Base-by-base conservation (phyloP, 768 basidiomycete species). In the Trametes meyenii region DNA sequence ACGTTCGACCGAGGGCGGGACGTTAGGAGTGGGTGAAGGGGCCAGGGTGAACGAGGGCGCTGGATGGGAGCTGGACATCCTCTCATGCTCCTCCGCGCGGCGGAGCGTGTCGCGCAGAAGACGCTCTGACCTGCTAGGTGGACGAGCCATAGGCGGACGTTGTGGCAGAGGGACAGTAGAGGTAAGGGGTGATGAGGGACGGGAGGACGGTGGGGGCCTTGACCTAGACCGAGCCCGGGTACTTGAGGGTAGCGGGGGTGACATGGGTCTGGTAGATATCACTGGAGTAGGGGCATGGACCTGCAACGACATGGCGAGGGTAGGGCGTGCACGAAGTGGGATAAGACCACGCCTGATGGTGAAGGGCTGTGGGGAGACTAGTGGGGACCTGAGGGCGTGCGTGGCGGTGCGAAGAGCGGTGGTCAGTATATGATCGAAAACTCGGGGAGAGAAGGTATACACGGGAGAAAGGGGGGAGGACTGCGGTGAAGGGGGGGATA, bases 81-180 rank as follows among this genome's bases (percentile, higher is more conserved):
- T 73, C 69, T 75, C 69, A 65, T 76, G 72, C 75, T 77, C 76
- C 49, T 78, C 82, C 66, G 78, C 85, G 49, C 81, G 76, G 29
- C 76, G 72, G 55, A 87, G 79, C 11, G 85, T 79, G 63, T 85
- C 80, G 52, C 85, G 76, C 50, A 87, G 76, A 48, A 87, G 79
- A 11, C 79, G 77, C 66, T 86, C 82, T 4, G 83, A 84, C 57
- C 83, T 77, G 38, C 81, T 81, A 0, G 83, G 74, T 0, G 83
- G 77, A 50, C 79, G 77, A 17, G 71, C 58, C 50, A 72, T 70
- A 8, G 70, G 69, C 49, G 70, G 67, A 21, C 71, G 67, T 50
- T 55, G 58, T 21, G 69, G 65, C 35, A 36, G 65, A 50, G 53
- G 64, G 64, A 67, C 65, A 44, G 52, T 50, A 60, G 70, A 60